Evolutionary conservation across 1,139 yeast species (phyloP), one percentile per base, ranked within the genome.

Genomic region (Yamadazyma friedrichii): DNA sequence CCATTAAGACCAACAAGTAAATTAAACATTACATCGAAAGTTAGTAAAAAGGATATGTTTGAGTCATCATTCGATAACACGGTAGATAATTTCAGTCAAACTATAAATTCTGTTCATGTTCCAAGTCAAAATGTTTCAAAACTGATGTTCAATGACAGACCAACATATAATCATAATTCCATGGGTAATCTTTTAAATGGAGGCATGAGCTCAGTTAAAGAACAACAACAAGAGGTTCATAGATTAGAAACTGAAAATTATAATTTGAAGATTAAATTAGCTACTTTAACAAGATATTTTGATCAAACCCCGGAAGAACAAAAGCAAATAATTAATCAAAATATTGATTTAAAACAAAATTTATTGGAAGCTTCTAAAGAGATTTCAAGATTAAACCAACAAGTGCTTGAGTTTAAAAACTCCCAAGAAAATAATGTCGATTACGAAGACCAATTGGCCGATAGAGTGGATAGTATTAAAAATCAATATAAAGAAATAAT

Each of bases 201-300:
- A 4, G 38, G 37, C 6, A 26, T 36, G 17, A 17, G 33, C 5
- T 62, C 71, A 2, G 62, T 83, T 11, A 77, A 70, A 46, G 80
- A 73, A 46, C 86, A 81, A 51, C 80, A 78, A 48, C 70, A 72
- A 36, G 66, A 71, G 35, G 63, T 77, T 31, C 68, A 76, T 35
- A 65, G 65, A 38, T 62, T 83, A 36, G 73, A 78, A 46, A 70
- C 75, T 22, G 89, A 84, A 42, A 84, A 83, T 49, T 76, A 81
- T 53, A 76, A 80, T 48, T 65, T 85, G 50, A 78, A 79, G 53
- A 70, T 84, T 33, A 80, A 81, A 49, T 64, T 81, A 36, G 73
- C 78, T 15, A 74, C 84, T 4, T 61, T 81, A 45, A 70, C 76
- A 30, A 67, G 76, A 49, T 68, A 74, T 39, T 59, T 81, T 36